A percentile compares a stretch with the other conserved stretches of the same genome.
Conservation (phyloP, 768 basidiomycete species). For the Coprinopsis strossmayeri region DNA sequence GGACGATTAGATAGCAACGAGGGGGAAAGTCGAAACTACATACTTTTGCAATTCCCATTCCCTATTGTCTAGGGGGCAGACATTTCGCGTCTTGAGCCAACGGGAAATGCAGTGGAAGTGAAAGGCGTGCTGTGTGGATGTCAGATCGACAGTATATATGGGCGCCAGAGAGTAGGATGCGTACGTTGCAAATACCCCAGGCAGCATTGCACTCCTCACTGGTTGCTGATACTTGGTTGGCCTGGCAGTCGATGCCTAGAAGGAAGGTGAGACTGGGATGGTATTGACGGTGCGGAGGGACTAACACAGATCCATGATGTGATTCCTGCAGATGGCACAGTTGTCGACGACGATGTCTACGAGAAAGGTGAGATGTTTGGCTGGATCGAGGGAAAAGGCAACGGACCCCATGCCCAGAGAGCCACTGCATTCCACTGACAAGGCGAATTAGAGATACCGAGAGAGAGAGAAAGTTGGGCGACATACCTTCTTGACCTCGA, state of each 20-base stretch:
- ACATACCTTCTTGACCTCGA: slow-evolving; percentile 97
- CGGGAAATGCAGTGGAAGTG: slow-evolving; percentile 99
- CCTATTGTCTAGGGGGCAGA: slow-evolving; percentile 91
- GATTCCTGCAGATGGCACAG: slow-evolving; percentile 98
- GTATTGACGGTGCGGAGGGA: slow-evolving; percentile 8
- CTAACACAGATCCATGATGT: slow-evolving; percentile 99
- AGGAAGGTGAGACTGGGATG: slow-evolving; percentile 1
- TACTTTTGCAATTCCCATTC: slow-evolving; percentile 98
- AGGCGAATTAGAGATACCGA: slow-evolving; percentile 3
- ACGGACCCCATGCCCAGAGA: slow-evolving; percentile 95
- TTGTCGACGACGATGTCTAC: slow-evolving; percentile 98
- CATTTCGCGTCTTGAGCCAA: slow-evolving; percentile 97
- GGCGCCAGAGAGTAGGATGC: slow-evolving; percentile 16
- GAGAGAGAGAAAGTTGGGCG: background rate
- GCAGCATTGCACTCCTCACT: slow-evolving; percentile 97
- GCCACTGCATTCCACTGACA: slow-evolving; percentile 96
- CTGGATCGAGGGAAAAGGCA: slow-evolving; percentile 4
- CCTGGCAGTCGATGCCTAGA: slow-evolving; percentile 99
- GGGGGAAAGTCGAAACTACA: slow-evolving; percentile 23
- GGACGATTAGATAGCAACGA: background rate
- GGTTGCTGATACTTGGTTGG: slow-evolving; percentile 95
- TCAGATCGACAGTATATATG: background rate
- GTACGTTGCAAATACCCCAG: slow-evolving; percentile 98
- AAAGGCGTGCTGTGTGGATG: slow-evolving; percentile 77
- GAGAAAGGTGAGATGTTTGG: slow-evolving; percentile 11